phyloP scores from a whole-genome alignment of 768 basidiomycete genomes.

The Hygrophorus pudorinus region DNA sequence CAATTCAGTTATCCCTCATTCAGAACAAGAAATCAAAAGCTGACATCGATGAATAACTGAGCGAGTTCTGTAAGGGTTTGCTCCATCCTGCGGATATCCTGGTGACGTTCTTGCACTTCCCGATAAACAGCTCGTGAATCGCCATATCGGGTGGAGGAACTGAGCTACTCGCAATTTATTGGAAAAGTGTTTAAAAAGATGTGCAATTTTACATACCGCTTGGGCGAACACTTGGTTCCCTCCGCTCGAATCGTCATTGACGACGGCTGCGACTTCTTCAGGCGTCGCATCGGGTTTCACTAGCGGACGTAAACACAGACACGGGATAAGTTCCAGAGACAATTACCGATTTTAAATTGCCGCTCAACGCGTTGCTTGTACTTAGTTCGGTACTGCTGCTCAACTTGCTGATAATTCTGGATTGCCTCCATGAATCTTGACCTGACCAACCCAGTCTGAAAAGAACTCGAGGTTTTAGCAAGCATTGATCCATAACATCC shows the following conservation, averaged over 20 bases:
- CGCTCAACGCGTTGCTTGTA: conserved; percentile 77
- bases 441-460: conserved; percentile 53
- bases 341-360: conserved; percentile 77
- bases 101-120: conserved; percentile 93
- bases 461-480: neutral
- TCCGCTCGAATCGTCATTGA: conserved; percentile 54
- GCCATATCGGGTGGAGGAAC: conserved; percentile 86
- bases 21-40: conserved; percentile 15
- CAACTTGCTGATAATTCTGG: conserved; percentile 76
- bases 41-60: conserved; percentile 89
- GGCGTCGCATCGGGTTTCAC: conserved; percentile 90
- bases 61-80: conserved; percentile 86
- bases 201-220: conserved; percentile 39
- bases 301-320: conserved; percentile 16
- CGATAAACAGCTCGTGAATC: conserved; percentile 84
- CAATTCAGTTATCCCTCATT: neutral
- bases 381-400: conserved; percentile 66
- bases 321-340: neutral
- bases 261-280: conserved; percentile 77
- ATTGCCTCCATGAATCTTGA: conserved; percentile 78
- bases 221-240: conserved; percentile 85
- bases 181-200: conserved; percentile 6
- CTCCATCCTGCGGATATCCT: conserved; percentile 93
- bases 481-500: conserved; percentile 7
- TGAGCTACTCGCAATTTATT: conserved; percentile 37